Evolutionary conservation across 1,139 yeast genomes (phyloP), one percentile per base, ranked within the genome.

Genomic region (Pneumocystis jirovecii): DNA sequence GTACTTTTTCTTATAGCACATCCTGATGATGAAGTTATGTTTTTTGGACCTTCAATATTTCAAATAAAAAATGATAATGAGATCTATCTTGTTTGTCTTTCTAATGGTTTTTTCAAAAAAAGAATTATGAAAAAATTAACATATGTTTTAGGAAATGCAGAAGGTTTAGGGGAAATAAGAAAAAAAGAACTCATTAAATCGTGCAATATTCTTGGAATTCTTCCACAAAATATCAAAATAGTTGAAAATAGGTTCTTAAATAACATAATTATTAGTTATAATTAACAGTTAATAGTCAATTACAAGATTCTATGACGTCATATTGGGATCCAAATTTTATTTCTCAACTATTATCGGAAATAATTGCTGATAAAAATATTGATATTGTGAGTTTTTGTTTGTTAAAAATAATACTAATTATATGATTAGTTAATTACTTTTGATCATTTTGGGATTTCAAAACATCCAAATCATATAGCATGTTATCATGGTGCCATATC

Each of bases 11-110:
- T 93, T 25, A 85, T 90, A 60, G 96, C 96, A 0, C 99, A 95
- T 75, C 99, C 99, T 0, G 99, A 95, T 75, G 99, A 95, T 74
- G 99, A 95, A 75, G 93, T 90, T 66, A 95, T 95, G 98, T 95
- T 95, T 76, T 95, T 93, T 73, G 83, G 91, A 0, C 98, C 98
- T 0, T 80, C 95, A 0, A 72, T 89, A 61, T 75, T 60, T 21
- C 57, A 19, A 50, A n/a, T 50, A 50, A 15, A n/a, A 50, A 50
- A 50, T 42, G 34, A 66, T 65, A 10, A 31, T 40, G 35, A 42
- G 42, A 34, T 62, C 60, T n/a, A 64, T 62, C 56, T 56, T 40
- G 60, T 60, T 42, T 45, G 64, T 61, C 57, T 50, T 15, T 39
- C 64, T 15, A 42, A 35, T 37, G 68, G 71, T 44, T 82, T 84